Conservation (phyloP, 768 basidiomycete species). For the Naganishia vaughanmartiniae region DNA sequence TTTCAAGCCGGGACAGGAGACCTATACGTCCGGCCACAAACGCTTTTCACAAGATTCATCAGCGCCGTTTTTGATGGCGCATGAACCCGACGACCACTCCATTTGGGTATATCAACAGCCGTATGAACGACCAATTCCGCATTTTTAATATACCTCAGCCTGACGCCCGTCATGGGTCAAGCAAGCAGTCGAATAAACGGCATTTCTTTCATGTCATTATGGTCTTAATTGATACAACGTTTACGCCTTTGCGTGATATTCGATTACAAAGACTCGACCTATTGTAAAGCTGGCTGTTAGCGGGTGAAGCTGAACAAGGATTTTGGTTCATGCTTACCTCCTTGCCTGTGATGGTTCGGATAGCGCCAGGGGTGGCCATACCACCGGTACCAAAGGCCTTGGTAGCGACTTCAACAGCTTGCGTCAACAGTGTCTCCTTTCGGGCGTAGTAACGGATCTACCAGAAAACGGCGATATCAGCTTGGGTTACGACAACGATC, state of each 20-base stretch:
- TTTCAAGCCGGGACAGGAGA: too few relatives aligned
- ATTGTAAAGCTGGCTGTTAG: neutral
- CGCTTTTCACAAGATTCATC: too few relatives aligned
- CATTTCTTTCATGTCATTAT: neutral
- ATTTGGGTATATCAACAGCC: too few relatives aligned
- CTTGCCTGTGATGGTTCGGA: slow-evolving; percentile 67
- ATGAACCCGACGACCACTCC: too few relatives aligned
- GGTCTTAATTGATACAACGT: neutral
- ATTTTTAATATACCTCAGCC: too few relatives aligned
- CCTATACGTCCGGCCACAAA: too few relatives aligned
- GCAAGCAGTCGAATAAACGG: neutral
- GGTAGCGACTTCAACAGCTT: slow-evolving; percentile 63
- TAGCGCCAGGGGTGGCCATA: slow-evolving; percentile 67
- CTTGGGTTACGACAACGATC: neutral
- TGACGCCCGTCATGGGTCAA: neutral
- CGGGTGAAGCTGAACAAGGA: neutral
- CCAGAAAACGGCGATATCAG: neutral
- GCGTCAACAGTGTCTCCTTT: slow-evolving; percentile 61
- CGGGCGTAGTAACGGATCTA: slow-evolving; percentile 75
- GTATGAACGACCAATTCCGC: too few relatives aligned
- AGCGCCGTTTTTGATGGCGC: too few relatives aligned
- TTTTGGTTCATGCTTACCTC: slow-evolving; percentile 59
- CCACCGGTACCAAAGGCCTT: slow-evolving; percentile 62
- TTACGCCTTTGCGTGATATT: neutral
- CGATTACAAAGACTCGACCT: slow-evolving; percentile 30